These are phyloP conservation scores for Komagataella pseudopastoris DNA, from an alignment of 805 yeast species.

Conservation along the genomic window DNA sequence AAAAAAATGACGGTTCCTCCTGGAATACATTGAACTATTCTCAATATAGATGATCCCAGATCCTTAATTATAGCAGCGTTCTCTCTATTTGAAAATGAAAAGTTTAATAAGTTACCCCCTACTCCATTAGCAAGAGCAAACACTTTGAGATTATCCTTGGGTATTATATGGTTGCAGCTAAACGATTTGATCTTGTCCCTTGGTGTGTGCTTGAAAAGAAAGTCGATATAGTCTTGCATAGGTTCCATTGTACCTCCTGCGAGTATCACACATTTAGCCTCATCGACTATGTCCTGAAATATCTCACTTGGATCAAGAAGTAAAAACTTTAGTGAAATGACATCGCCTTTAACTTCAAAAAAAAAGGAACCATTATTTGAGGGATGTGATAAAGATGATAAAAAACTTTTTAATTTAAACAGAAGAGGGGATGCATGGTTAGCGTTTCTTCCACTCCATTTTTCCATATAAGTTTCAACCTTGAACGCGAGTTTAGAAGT, in stretches of 20 bases:
- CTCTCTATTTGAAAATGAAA: constrained; percentile 56
- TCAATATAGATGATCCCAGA: constrained; percentile 35
- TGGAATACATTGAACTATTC: constrained; percentile 36
- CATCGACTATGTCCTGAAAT: constrained; percentile 52
- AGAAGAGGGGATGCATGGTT: constrained; percentile 34
- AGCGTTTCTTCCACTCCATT: constrained; percentile 4
- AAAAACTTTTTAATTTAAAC: constrained; percentile 51
- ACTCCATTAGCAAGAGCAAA: constrained; percentile 29
- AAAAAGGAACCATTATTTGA: constrained; percentile 66
- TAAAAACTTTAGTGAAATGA: constrained; percentile 44
- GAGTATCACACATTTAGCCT: constrained; percentile 55
- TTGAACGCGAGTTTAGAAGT: constrained; percentile 73
- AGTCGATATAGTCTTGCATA: constrained; percentile 1
- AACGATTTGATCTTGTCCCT: constrained; percentile 32
- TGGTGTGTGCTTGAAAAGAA: constrained; percentile 30
- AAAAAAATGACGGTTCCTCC: constrained; percentile 71
- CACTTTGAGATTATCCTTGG: constrained; percentile 51
- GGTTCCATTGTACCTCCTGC: constrained; percentile 74
- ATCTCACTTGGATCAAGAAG: constrained; percentile 66
- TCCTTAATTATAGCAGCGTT: constrained; percentile 26
- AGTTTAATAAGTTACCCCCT: constrained; percentile 28
- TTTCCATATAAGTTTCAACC: constrained; percentile 55
- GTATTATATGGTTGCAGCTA: constrained; percentile 78
- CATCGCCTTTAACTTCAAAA: constrained; percentile 31
- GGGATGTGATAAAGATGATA: constrained; percentile 57